Conservation (phyloP, 495 filamentous ascomycete genomes). For the Aspergillus homomorphus region DNA sequence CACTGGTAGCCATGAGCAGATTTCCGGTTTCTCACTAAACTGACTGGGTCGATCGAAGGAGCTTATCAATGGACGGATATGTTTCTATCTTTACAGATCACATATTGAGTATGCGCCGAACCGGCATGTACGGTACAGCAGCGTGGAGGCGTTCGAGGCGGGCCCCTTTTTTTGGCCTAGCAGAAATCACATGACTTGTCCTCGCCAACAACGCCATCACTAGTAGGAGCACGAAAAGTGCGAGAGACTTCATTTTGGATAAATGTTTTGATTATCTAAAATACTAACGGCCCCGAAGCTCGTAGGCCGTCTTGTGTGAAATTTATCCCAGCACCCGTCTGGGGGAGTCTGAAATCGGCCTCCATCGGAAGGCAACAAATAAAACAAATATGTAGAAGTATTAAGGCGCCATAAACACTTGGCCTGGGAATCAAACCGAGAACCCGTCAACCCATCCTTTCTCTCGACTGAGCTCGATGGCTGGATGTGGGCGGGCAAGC, state of each 20-base stretch:
- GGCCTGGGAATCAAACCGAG: constrained; percentile 19
- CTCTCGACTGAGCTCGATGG: constrained; percentile 30
- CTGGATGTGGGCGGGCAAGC: constrained; percentile 29
- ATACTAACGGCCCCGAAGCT: constrained; percentile 4
- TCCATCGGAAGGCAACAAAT: constrained; percentile 1
- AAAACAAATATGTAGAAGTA: neutral
- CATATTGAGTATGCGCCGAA: no score
- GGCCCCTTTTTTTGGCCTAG: no score
- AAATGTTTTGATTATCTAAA: neutral
- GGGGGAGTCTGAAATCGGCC: constrained; percentile 11
- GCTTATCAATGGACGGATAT: no score
- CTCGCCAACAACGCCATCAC: no score
- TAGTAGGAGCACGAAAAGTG: no score
- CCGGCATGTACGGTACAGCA: no score
- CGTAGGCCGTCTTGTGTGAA: constrained; percentile 8
- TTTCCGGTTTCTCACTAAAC: no score
- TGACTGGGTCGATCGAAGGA: no score
- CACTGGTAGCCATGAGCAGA: neutral
- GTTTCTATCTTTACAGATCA: no score
- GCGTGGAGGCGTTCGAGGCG: no score
- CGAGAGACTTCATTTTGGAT: neutral
- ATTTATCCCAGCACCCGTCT: constrained; percentile 23
- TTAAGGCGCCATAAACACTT: constrained; percentile 7
- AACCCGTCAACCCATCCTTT: constrained; percentile 7
- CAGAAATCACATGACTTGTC: no score